These are phyloP conservation scores for Trichoderma brevicompactum DNA, from an alignment of 2,329 filamentous ascomycete genomes.

Conservation along the genomic window DNA sequence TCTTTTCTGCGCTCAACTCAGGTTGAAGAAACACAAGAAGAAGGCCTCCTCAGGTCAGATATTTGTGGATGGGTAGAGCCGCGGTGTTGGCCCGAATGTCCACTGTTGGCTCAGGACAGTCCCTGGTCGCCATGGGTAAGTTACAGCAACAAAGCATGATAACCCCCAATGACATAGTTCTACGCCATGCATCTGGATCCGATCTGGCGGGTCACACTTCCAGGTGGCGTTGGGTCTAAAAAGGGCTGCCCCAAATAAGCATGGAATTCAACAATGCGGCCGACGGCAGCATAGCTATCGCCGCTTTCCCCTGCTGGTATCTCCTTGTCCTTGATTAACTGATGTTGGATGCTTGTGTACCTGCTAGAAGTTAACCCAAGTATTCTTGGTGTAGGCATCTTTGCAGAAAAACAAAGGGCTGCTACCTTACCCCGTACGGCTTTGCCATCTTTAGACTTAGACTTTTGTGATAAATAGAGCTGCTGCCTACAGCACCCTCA, in stretches of 20 bases:
- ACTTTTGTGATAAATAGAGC: background rate
- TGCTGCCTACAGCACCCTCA: background rate
- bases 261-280: background rate
- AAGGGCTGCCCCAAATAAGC: background rate
- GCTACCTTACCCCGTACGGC: background rate
- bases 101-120: background rate
- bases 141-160: too few species aligned
- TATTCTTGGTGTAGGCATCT: background rate
- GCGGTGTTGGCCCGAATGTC: background rate
- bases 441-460: background rate
- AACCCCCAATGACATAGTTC: background rate
- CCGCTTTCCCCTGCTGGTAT: background rate
- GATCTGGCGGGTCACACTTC: background rate
- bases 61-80: background rate
- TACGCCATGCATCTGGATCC: background rate
- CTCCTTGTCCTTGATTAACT: background rate
- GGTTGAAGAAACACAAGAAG: background rate
- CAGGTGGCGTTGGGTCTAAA: conserved; percentile 2
- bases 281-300: background rate
- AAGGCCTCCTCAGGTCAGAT: background rate
- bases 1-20: background rate
- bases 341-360: background rate
- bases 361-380: background rate
- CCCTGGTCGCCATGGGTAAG: background rate
- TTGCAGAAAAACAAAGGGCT: background rate